Conservation (phyloP, 208 protist species). For the Trypanosoma theileri region DNA sequence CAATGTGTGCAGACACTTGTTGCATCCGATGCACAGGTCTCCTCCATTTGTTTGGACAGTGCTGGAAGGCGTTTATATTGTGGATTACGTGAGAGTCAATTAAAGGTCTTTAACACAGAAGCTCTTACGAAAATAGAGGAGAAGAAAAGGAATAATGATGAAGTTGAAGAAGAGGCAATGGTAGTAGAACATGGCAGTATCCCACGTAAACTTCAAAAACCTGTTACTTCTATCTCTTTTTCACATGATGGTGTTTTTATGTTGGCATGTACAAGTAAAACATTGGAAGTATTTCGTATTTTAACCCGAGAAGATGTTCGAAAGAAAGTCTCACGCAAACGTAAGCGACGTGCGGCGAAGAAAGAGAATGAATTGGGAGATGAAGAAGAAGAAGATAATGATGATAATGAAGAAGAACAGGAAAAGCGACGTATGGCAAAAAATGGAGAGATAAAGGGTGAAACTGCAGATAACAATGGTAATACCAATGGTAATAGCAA, state of each 20-base stretch:
- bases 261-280: constrained; percentile 80
- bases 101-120: constrained; percentile 87
- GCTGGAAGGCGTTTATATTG: constrained; percentile 73
- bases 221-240: constrained; percentile 69
- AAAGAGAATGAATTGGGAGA: constrained; percentile 20
- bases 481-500: not conserved
- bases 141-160: not conserved
- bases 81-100: constrained; percentile 80
- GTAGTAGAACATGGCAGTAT: constrained; percentile 72
- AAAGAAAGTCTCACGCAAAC: constrained; percentile 71
- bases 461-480: constrained; percentile 15
- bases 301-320: constrained; percentile 67
- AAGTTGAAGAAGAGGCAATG: constrained; percentile 7
- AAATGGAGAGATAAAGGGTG: constrained; percentile 20
- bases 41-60: constrained; percentile 64
- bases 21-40: constrained; percentile 79
- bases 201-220: constrained; percentile 79
- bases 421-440: constrained; percentile 1
- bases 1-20: constrained; percentile 90
- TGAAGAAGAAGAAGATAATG: constrained; percentile 28
- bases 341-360: constrained; percentile 51
- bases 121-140: constrained; percentile 25
- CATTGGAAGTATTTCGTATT: constrained; percentile 82
- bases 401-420: constrained; percentile 17
- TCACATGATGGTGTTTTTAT: constrained; percentile 70